Evolutionary conservation across 495 filamentous ascomycete species (phyloP), one percentile per base, ranked within the genome.

Genomic region (Penicillium manginii): DNA sequence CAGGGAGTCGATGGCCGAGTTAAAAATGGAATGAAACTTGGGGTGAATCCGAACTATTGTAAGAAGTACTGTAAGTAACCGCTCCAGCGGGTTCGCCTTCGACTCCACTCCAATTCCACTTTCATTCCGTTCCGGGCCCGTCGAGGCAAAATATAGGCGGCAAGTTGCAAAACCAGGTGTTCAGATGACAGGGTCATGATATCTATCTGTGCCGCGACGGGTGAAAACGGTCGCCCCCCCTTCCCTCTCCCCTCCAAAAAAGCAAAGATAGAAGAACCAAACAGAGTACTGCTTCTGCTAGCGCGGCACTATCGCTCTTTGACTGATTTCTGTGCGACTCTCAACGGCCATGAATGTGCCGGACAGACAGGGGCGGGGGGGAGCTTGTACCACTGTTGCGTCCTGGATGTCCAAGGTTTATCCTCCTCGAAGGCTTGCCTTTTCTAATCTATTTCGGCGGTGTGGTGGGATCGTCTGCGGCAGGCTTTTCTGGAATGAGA

Each of bases 21-120:
- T 40, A 18, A 32, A 46, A n/a, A n/a, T 29, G 37, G 48, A 49
- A 51, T 52, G 0, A 4, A 26, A 26, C 26, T 29, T 29, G 26
- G 9, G 33, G 51, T 21, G 49, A 37, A 50, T 50, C 31, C 12
- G 26, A 51, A 60, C 62, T 66, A 65, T 63, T 66, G 60, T 56
- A 65, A 47, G 57, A 8, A 29, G 26, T 29, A 29, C 26, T 29
- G 63, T 66, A 61, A 66, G 43, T 40, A 62, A 23, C 62, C 62
- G 48, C 19, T 19, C 33, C 15, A 39, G 6, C 35, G 35, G 35
- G 15, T n/a, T 39, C 35, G 22, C 18, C 26, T 57, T 32, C 40
- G 55, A 23, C 53, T 49, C 59, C 54, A 62, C 52, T 19, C 31
- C n/a, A 22, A 26, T 48, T 35, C 40, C 40, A 43, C 26, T 37